Conservation (phyloP, 2,329 filamentous ascomycete species). For the Monilinia aucupariae region DNA sequence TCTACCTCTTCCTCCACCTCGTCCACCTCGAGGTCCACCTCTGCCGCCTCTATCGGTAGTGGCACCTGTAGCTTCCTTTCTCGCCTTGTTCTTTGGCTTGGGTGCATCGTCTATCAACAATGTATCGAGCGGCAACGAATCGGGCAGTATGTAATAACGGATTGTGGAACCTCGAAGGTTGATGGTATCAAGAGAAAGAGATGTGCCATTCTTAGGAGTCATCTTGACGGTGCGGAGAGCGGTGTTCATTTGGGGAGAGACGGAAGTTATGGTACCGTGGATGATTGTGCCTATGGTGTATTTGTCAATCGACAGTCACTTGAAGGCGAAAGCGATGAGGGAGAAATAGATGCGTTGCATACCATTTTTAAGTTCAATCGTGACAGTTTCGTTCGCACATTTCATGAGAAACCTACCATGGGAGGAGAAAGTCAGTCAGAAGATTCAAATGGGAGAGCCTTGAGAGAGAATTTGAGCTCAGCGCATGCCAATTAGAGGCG, state of each 20-base stretch:
- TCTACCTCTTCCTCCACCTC: constrained; percentile 46
- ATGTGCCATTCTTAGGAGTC: constrained; percentile 82
- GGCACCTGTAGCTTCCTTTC: constrained; percentile 70
- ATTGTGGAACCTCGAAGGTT: constrained; percentile 95
- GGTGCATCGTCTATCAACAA: constrained; percentile 93
- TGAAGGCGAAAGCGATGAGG: neutral
- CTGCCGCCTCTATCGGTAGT: constrained; percentile 42
- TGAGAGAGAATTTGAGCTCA: constrained; percentile 41
- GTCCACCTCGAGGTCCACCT: constrained; percentile 42
- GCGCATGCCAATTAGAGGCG: constrained; percentile 37
- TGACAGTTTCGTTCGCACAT: constrained; percentile 97
- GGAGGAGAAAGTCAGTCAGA: constrained; percentile 33
- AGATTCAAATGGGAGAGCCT: constrained; percentile 37
- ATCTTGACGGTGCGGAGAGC: constrained; percentile 94
- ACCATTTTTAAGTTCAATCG: constrained; percentile 98
- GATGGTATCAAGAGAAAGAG: constrained; percentile 86
- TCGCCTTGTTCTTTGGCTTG: constrained; percentile 99
- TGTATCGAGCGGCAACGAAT: constrained; percentile 90
- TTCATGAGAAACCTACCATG: constrained; percentile 90
- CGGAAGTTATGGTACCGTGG: constrained; percentile 92
- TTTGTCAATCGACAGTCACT: constrained; percentile 1
- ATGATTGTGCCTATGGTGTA: constrained; percentile 76
- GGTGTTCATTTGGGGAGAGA: constrained; percentile 98
- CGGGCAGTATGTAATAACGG: constrained; percentile 92
- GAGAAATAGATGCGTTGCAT: constrained; percentile 29